Base-by-base conservation (phyloP, 2,329 filamentous ascomycete genomes). In the Celoporthe dispersa region DNA sequence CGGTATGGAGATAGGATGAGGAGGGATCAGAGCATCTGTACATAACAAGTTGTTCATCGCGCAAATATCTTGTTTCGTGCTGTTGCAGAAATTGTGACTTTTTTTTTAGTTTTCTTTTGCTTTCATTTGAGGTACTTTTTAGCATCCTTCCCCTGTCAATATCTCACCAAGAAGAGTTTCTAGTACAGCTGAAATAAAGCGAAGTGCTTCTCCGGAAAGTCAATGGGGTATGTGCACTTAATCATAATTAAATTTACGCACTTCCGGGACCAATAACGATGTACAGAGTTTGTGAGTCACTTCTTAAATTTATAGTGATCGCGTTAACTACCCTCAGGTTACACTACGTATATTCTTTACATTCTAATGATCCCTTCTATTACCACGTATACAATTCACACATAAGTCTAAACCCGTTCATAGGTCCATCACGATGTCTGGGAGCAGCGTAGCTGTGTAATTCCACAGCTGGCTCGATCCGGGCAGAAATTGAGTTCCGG, bases 401-500 rank as follows among this genome's bases (percentile, higher is more conserved):
- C 8, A 16, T 14, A 19, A 19, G 1, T 33, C 19, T 12, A n/a
- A 9, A 12, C 9, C 53, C 16, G 12, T 12, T 57, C 28, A 57
- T 2, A 57, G 25, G 19, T 28, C 14, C 14, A 14, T 28, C 14
- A 57, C 53, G 5, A 64, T 51, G 16, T 33, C 62, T 3, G 62
- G 62, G 22, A 64, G 28, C 41, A 64, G 12, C 3, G 62, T 48
- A 51, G 62, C 41, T 22, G 62, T 64, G 33, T 48, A 64, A 19
- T 64, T 64, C 62, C 62, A 64, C 41, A 64, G n/a, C 48, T 48
- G 39, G 16, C 25, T 33, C 14, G 62, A 64, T 16, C 48, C 48
- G 14, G 41, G 62, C 16, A 48, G 41, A 64, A 66, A 76, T 7
- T 75, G 75, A 22, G 69, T 75, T 1, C 78, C 79, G 0, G 80